Evolutionary conservation across 1,284 basidiomycete species (phyloP).

Genomic region (Leccinum griseonigrum): DNA sequence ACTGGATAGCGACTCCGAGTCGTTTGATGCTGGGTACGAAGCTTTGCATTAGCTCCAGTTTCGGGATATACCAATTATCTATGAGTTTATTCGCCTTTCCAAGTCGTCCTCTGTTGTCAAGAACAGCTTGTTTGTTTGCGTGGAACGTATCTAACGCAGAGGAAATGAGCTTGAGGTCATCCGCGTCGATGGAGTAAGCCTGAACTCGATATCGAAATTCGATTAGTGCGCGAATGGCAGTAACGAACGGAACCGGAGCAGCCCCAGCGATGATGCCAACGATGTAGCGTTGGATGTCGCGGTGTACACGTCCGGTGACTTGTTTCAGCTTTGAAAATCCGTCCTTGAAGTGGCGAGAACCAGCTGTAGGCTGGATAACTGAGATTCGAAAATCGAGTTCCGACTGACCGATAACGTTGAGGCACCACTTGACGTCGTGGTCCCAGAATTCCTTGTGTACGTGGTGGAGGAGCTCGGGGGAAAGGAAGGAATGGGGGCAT

Average conservation of each 20-base stretch:
- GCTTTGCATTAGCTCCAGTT: neutral
- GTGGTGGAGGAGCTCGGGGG: neutral
- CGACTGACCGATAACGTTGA: neutral
- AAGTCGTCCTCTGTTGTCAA: neutral
- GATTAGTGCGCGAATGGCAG: neutral
- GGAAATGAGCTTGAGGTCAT: neutral
- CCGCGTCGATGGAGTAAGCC: neutral
- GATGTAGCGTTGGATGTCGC: neutral
- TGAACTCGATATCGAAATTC: neutral
- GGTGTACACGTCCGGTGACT: neutral
- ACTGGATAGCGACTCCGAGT: neutral
- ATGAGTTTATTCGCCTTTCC: neutral
- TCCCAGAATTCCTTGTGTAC: constrained; percentile 4
- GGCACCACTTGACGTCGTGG: constrained; percentile 6
- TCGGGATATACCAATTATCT: neutral
- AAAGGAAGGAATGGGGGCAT: constrained; percentile 3
- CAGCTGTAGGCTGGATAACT: neutral
- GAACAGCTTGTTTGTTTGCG: neutral
- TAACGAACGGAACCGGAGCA: neutral
- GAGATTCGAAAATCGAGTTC: constrained; percentile 3
- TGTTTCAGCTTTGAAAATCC: constrained; percentile 1
- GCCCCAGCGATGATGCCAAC: neutral
- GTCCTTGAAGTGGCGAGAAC: constrained; percentile 3
- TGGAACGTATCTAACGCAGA: neutral
- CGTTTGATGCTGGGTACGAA: neutral